Percentiles rank a stretch among this genome's conserved stretches.
These are phyloP conservation scores for Eucommia ulmoides DNA, from an alignment of 257 asterid species.

Conservation along the genomic window DNA sequence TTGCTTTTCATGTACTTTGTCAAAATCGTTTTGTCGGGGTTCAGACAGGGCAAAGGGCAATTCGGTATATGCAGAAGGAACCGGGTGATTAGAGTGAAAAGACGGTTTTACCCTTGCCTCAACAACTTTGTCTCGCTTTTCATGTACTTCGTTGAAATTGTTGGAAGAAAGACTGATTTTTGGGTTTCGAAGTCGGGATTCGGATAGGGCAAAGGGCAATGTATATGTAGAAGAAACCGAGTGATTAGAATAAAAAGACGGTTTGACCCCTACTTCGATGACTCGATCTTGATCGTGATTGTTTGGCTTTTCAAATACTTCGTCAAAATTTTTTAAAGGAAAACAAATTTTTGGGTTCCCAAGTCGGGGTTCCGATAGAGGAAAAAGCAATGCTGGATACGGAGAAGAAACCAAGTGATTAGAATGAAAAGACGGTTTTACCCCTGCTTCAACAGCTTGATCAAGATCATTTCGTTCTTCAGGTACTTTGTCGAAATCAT, in stretches of 20 bases:
- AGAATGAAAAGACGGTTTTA: constrained; percentile 3
- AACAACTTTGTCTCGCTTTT: constrained; percentile 5
- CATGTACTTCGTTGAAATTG: constrained; percentile 1
- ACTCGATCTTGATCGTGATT: constrained; percentile 12
- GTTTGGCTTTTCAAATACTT: constrained; percentile 10
- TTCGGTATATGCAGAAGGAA: constrained; percentile 7
- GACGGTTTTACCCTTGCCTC: constrained; percentile 5
- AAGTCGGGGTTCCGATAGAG: constrained; percentile 12
- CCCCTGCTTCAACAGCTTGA: constrained; percentile 6
- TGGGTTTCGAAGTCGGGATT: no score
- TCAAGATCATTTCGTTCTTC: constrained; percentile 6
- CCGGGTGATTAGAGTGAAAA: constrained; percentile 9
- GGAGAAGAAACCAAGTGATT: constrained; percentile 15
- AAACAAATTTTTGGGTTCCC: constrained; percentile 12
- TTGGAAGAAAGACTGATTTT: no score
- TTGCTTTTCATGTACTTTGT: no score
- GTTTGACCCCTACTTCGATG: constrained; percentile 6
- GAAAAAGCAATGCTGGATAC: constrained; percentile 16
- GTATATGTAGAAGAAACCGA: constrained; percentile 4
- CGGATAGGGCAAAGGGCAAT: no score
- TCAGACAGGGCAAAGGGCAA: constrained; percentile 15
- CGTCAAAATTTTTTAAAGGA: constrained; percentile 12
- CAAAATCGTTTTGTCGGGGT: constrained; percentile 12
- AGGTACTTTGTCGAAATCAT: neutral
- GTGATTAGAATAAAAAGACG: constrained; percentile 9